Conservation (phyloP, 2,329 filamentous ascomycete genomes). For the Trichocomaceae sp. region DNA sequence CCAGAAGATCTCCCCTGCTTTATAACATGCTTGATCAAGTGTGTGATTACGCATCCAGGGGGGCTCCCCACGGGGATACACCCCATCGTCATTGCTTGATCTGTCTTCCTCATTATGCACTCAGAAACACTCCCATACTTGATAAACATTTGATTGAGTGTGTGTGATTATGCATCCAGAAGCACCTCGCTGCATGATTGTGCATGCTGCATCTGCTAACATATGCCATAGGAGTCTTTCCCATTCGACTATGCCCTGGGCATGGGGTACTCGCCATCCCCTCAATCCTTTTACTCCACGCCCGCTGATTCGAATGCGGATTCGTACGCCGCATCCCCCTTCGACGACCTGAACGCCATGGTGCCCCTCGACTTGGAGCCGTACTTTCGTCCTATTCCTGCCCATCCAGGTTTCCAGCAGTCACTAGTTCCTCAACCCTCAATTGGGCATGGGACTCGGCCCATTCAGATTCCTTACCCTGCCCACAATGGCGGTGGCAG, state of each 20-base stretch:
- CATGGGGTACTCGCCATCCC: background rate
- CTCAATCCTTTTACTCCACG: background rate
- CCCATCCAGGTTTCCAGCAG: too few species aligned
- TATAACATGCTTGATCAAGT: too few species aligned
- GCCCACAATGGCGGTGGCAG: background rate
- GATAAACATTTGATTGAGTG: too few species aligned
- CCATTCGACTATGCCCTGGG: background rate
- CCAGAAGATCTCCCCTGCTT: too few species aligned
- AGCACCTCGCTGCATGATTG: background rate
- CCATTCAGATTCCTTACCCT: background rate
- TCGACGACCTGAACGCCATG: background rate
- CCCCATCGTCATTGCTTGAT: too few species aligned
- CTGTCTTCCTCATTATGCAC: too few species aligned
- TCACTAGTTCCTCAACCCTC: background rate
- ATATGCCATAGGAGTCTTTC: background rate
- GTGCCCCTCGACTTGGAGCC: background rate
- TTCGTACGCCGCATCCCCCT: background rate
- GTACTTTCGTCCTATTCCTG: too few species aligned
- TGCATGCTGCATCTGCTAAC: background rate
- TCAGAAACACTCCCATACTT: too few species aligned
- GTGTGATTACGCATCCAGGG: too few species aligned
- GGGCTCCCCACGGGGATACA: too few species aligned
- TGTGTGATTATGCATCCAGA: too few species aligned
- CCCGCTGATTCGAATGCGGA: background rate
- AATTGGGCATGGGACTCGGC: background rate